Evolutionary conservation across 2,329 filamentous ascomycete genomes (phyloP).

Genomic region (Epichloe brachyelytri): DNA sequence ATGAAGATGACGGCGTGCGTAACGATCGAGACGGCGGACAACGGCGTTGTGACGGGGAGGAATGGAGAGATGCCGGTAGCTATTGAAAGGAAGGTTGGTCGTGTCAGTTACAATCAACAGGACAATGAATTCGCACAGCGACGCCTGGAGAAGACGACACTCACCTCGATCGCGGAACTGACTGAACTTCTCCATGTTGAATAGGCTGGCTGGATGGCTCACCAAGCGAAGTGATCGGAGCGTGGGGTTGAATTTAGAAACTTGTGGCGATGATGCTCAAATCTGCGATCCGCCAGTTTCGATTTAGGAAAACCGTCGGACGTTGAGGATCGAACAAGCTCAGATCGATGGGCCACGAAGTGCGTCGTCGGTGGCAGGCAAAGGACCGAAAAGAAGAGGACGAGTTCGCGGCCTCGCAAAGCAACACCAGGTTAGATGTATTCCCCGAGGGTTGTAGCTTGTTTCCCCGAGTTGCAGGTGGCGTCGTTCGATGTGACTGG

Average conservation of each 20-base stretch:
- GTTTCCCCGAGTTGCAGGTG: neutral
- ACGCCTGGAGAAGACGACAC: neutral
- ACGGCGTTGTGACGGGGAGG: constrained; percentile 61
- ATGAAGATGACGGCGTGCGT: constrained; percentile 62
- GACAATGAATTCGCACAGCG: neutral
- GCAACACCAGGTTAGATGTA: neutral
- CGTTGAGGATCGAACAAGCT: too few species aligned
- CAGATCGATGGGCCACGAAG: too few species aligned
- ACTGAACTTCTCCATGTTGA: constrained; percentile 87
- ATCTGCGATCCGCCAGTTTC: too few species aligned
- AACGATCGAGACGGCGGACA: constrained; percentile 48
- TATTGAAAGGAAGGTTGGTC: constrained; percentile 22
- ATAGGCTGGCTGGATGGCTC: neutral
- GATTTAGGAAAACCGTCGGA: too few species aligned
- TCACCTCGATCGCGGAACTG: constrained; percentile 82
- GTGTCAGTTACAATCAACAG: neutral
- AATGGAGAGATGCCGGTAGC: constrained; percentile 95
- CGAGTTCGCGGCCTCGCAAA: neutral
- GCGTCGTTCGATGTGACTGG: neutral
- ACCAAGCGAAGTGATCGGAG: neutral
- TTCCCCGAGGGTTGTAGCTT: neutral
- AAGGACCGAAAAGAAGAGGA: too few species aligned
- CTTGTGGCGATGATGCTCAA: too few species aligned
- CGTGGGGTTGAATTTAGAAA: neutral
- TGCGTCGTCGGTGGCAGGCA: too few species aligned